phyloP scores from a whole-genome alignment of 2,329 filamentous ascomycete genomes.

The Fusarium scirpi region DNA sequence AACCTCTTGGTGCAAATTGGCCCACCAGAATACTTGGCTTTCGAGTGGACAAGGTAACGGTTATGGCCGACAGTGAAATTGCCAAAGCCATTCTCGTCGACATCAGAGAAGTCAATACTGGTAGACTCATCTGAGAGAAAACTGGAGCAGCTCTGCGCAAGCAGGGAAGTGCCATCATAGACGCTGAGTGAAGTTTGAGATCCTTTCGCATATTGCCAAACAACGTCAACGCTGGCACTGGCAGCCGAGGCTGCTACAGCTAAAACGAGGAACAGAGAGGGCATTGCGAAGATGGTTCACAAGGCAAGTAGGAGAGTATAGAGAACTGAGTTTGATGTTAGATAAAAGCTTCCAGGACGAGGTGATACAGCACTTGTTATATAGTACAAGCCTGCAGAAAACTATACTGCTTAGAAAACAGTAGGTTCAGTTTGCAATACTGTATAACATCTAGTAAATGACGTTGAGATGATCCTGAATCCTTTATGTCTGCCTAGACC shows the following conservation, averaged over 20 bases:
- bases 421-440: too few species aligned
- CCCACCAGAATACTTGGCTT: neutral
- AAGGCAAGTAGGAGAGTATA: too few species aligned
- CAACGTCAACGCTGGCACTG: neutral
- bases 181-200: neutral
- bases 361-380: too few species aligned
- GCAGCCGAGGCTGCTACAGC: neutral
- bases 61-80: slow-evolving; percentile 5
- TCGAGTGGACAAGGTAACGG: neutral
- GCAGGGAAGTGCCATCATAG: neutral
- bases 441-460: too few species aligned
- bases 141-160: slow-evolving; percentile 5
- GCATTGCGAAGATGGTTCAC: too few species aligned
- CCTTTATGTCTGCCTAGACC: too few species aligned
- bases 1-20: slow-evolving; percentile 2
- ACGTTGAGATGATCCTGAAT: too few species aligned
- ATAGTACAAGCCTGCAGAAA: too few species aligned
- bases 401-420: too few species aligned
- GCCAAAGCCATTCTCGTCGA: slow-evolving; percentile 5
- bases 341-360: too few species aligned
- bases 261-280: too few species aligned
- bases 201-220: neutral
- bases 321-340: too few species aligned
- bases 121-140: neutral
- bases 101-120: slow-evolving; percentile 1